Evolutionary conservation across 2,329 filamentous ascomycete genomes (phyloP), one percentile per base, ranked within the genome.

Genomic region (Phoma sp.): DNA sequence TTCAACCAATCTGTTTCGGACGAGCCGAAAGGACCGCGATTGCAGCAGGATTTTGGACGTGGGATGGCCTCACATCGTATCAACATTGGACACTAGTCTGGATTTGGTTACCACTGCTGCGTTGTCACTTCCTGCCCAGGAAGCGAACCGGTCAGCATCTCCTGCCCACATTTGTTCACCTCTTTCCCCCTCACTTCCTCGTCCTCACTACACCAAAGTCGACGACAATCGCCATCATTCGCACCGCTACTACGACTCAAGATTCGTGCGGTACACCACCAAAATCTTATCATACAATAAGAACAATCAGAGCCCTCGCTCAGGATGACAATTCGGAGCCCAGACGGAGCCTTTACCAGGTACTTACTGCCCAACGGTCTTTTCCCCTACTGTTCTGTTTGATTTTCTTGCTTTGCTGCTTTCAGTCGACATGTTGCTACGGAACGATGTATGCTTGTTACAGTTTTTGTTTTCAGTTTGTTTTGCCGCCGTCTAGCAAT

Each of bases 251-350:
- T 37, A 59, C 57, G 53, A 57, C 57, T 53, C 55, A 54, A 54
- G 36, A 36, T 49, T 52, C 33, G 52, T 48, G 47, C 36, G 46
- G 46, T 21, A 51, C 21, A 43, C n/a, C 33, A 51, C n/a, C 41
- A 47, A 38, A 19, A 15, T 43, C 17, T 39, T 17, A 47, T 22
- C 38, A 38, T 17, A 38, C 47, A 57, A 55, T 63, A 68, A 60
- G 51, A 48, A 63, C 44, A 51, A 59, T 60, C 68, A 70, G 72
- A 74, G 72, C 73, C 69, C 69, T 70, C 68, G 72, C 70, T 76
- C 74, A 76, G 72, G 69, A 76, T 76, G 74, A 73, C 73, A 74
- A 71, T 71, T 76, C 74, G 73, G 73, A 76, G 71, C 70, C 74
- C 72, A 74, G 67, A 73, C 68, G 67, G 68, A 76, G 69, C 69